Evolutionary conservation across 2,329 filamentous ascomycete species (phyloP), one percentile per base, ranked within the genome.

Genomic region (Ceratocystis cacaofunesta): DNA sequence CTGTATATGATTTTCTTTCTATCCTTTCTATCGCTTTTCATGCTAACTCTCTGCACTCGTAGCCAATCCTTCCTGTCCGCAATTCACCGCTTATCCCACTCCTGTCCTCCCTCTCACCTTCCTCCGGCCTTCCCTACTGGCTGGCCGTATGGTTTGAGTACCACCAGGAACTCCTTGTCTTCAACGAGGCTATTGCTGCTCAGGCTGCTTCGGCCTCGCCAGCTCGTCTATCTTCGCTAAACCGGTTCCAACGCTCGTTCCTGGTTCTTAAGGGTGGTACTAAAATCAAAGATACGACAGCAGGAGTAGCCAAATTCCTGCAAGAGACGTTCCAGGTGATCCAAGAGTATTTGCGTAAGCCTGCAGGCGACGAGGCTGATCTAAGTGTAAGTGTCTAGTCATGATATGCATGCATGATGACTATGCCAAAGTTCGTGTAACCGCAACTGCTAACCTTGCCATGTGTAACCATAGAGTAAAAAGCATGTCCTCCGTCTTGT

Each of bases 211-310:
- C 77, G 62, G 77, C 78, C 61, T 76, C 76, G 48, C 73, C 77
- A 15, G 75, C 78, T 15, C 80, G 80, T 62, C 73, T 85, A 4
- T 81, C 80, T 5, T 76, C 77, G 1, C 74, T 87, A 68, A 86
- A 80, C 68, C 79, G 85, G 6, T 75, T 87, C 6, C 83, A 87
- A 71, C 77, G 85, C 66, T 86, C 85, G 1, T 75, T 79, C 46
- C 76, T 85, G 4, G 79, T 79, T 25, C 77, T 78, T 61, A 78
- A 79, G 17, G 79, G 85, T 19, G 78, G 82, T 12, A 78, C 78
- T 6, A 79, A 85, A 3, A 78, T 80, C 0, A 85, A 82, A 68
- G 85, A 87, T 69, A 82, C 84, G 0, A 87, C 85, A 1, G 78
- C 80, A 4, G 77, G 77, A 64, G 75, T 83, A 5, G 77, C 77